A percentile compares a stretch with the other conserved stretches of the same genome.
Conservation (phyloP, 495 filamentous ascomycete genomes). For the Penicillium desertorum region DNA sequence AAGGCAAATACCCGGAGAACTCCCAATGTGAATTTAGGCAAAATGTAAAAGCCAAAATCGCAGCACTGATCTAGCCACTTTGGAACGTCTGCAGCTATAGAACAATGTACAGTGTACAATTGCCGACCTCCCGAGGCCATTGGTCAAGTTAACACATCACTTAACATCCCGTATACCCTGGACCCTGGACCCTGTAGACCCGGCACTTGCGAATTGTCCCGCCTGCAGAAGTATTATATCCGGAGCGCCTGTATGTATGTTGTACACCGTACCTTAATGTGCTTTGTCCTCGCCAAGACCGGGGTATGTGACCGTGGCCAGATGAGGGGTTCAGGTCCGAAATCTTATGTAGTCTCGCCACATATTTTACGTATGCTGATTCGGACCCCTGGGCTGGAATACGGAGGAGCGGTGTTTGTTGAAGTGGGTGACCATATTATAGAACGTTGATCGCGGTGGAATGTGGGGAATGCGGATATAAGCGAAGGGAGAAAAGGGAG, state of each 20-base stretch:
- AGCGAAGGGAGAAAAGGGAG: background rate
- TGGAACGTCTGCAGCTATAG: background rate
- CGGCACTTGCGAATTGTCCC: background rate
- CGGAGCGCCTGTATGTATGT: background rate
- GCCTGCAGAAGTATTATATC: background rate
- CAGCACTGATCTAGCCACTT: background rate
- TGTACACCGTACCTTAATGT: conserved; percentile 1
- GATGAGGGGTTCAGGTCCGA: conserved; percentile 5
- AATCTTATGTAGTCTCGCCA: background rate
- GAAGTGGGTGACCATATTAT: background rate
- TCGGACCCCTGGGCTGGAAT: no score
- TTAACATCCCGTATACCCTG: no score
- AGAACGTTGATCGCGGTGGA: background rate
- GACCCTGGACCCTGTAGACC: no score
- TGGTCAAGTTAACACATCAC: background rate
- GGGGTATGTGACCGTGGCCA: conserved; percentile 5
- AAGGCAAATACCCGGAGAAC: conserved; percentile 4
- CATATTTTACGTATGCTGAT: background rate
- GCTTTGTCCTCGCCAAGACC: conserved; percentile 4
- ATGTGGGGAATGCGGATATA: background rate
- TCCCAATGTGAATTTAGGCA: conserved; percentile 7
- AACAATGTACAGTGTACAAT: background rate
- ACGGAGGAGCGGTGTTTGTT: no score
- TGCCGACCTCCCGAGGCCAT: background rate
- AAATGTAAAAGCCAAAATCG: background rate